Evolutionary conservation across 176 grass and related monocot genomes (phyloP).

Genomic region (Avena sativa): DNA sequence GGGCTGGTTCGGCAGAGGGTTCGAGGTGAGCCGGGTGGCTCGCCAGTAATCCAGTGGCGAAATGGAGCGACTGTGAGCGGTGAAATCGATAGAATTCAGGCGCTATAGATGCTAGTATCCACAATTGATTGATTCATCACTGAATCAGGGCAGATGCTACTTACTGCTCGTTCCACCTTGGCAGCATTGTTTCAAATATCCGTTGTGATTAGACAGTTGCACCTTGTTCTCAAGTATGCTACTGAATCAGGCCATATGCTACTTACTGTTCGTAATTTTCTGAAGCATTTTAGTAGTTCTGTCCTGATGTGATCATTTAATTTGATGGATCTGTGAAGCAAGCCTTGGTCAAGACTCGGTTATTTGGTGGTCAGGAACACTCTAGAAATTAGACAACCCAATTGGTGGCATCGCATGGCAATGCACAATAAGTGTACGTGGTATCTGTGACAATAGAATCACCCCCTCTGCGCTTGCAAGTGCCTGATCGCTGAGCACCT

Average conservation of each 20-base stretch:
- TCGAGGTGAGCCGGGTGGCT: background rate
- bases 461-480: background rate
- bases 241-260: background rate
- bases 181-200: background rate
- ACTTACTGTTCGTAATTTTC: background rate
- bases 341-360: background rate
- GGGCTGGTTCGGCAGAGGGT: background rate
- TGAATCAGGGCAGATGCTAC: background rate
- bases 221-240: background rate
- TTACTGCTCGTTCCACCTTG: background rate
- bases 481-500: background rate
- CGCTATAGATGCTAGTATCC: background rate
- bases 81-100: background rate
- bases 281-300: background rate
- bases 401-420: background rate
- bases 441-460: background rate
- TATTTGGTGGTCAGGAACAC: conserved; percentile 3
- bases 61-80: background rate
- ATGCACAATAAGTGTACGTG: background rate
- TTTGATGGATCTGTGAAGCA: background rate
- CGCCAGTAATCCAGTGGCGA: background rate
- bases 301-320: background rate
- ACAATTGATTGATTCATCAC: background rate
- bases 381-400: background rate
- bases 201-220: background rate